Evolutionary conservation across 306 rosid species (phyloP).

Genomic region (Sechiopsis laciniata): DNA sequence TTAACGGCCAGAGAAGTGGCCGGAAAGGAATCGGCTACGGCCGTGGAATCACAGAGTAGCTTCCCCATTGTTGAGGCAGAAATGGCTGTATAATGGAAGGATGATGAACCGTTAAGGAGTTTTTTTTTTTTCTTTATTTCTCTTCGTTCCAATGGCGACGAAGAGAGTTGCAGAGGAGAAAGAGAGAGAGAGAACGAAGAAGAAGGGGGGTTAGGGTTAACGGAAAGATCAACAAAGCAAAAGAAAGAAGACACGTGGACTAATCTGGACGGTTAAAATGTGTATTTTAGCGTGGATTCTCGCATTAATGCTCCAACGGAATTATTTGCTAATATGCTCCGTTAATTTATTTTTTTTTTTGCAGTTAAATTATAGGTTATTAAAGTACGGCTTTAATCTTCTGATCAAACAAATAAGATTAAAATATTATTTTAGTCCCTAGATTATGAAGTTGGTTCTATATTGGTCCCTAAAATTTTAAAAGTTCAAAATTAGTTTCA

Average conservation of each 20-base stretch:
- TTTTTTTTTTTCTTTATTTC: slow-evolving; percentile 2
- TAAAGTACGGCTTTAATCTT: too few species aligned
- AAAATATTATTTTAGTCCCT: too few species aligned
- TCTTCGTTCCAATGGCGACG: slow-evolving; percentile 38
- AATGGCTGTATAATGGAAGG: slow-evolving; percentile 1
- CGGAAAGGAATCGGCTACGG: slow-evolving; percentile 73
- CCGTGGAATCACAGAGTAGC: slow-evolving; percentile 68
- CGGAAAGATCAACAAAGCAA: slow-evolving; percentile 67
- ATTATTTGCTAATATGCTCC: slow-evolving; percentile 8
- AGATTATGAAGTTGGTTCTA: too few species aligned
- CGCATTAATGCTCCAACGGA: background rate
- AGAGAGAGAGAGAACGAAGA: slow-evolving; percentile 19
- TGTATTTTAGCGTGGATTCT: background rate
- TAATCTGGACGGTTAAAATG: slow-evolving; percentile 20
- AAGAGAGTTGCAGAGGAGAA: slow-evolving; percentile 9
- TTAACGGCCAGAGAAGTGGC: slow-evolving; percentile 47
- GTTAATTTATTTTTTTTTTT: background rate
- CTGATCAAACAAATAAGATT: too few species aligned
- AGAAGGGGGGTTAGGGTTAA: slow-evolving; percentile 39
- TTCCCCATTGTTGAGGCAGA: slow-evolving; percentile 59
- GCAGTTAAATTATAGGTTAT: too few species aligned
- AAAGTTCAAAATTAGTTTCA: too few species aligned
- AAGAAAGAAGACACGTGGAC: slow-evolving; percentile 57
- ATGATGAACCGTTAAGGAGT: background rate
- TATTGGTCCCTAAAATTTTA: too few species aligned